These are phyloP conservation scores for Elongisporangium prolatum DNA, from an alignment of 352 stramenopile species.

Conservation along the genomic window DNA sequence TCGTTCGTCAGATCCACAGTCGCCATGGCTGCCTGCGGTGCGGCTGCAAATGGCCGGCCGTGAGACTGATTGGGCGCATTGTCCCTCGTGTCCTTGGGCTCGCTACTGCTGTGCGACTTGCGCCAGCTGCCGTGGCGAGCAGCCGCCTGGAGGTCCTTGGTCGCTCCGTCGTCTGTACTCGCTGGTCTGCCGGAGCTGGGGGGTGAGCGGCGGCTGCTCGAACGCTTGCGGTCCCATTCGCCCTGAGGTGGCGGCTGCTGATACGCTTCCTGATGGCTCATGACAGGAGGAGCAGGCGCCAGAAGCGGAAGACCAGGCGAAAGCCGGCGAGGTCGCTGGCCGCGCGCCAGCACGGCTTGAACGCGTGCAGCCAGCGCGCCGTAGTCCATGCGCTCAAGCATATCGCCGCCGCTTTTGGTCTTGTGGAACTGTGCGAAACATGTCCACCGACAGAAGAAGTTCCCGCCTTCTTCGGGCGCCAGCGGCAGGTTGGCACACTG, in stretches of 20 bases:
- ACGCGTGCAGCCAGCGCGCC: conserved; percentile 39
- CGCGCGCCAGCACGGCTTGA: conserved; percentile 30
- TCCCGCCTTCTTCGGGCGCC: conserved; percentile 46
- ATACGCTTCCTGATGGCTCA: conserved; percentile 13
- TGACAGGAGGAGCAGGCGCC: conserved; percentile 6
- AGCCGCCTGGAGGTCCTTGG: not conserved
- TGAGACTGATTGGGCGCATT: not conserved
- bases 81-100: not conserved
- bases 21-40: not conserved
- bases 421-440: conserved; percentile 56
- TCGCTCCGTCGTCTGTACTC: not conserved
- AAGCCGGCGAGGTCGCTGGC: not conserved
- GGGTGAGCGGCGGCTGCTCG: conserved; percentile 5
- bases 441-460: conserved; percentile 59
- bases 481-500: conserved; percentile 58
- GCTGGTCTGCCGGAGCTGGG: not conserved
- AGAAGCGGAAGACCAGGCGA: not conserved
- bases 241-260: conserved; percentile 18
- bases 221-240: conserved; percentile 19
- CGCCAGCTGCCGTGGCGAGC: not conserved
- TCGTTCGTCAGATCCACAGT: not conserved
- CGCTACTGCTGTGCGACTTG: not conserved
- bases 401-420: conserved; percentile 8
- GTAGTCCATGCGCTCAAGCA: conserved; percentile 22
- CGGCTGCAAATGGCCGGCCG: not conserved